Conservation (phyloP, 495 filamentous ascomycete genomes). For the Lichenothelia convexa region DNA sequence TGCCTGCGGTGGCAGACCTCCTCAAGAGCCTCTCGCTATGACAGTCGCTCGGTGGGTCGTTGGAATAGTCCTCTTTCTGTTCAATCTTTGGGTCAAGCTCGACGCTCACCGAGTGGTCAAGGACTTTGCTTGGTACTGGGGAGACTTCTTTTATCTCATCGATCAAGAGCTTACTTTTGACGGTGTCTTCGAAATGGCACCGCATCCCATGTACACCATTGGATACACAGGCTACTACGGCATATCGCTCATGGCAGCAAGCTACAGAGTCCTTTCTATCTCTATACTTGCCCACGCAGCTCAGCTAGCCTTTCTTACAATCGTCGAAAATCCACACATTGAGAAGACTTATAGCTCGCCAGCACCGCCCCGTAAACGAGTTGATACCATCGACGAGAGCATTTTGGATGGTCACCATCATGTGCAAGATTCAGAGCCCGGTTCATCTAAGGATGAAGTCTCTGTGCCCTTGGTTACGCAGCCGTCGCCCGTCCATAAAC, state of each 20-base stretch:
- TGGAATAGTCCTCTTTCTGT: slow-evolving; percentile 64
- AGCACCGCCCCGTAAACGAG: slow-evolving; percentile 34
- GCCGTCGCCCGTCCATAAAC: slow-evolving; percentile 56
- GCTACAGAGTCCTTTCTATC: slow-evolving; percentile 91
- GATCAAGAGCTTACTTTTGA: slow-evolving; percentile 97
- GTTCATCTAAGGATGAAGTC: slow-evolving; percentile 14
- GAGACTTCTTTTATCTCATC: slow-evolving; percentile 97
- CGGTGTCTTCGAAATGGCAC: slow-evolving; percentile 97
- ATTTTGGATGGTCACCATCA: slow-evolving; percentile 9
- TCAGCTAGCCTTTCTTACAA: slow-evolving; percentile 77
- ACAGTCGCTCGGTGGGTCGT: slow-evolving; percentile 59
- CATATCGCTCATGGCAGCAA: slow-evolving; percentile 95
- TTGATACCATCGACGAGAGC: slow-evolving; percentile 5
- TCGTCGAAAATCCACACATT: slow-evolving; percentile 93
- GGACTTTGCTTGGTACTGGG: slow-evolving; percentile 99
- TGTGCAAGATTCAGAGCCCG: slow-evolving; percentile 5
- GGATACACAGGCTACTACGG: slow-evolving; percentile 97
- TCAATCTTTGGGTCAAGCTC: slow-evolving; percentile 98
- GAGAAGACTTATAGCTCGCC: slow-evolving; percentile 95
- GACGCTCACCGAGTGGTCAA: slow-evolving; percentile 98
- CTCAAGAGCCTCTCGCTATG: slow-evolving; percentile 48
- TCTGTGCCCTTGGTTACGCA: slow-evolving; percentile 19
- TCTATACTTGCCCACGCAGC: slow-evolving; percentile 88
- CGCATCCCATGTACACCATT: slow-evolving; percentile 98
- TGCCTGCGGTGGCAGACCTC: slow-evolving; percentile 61